Evolutionary conservation across 768 basidiomycete species (phyloP).

Genomic region (Vararia minispora): DNA sequence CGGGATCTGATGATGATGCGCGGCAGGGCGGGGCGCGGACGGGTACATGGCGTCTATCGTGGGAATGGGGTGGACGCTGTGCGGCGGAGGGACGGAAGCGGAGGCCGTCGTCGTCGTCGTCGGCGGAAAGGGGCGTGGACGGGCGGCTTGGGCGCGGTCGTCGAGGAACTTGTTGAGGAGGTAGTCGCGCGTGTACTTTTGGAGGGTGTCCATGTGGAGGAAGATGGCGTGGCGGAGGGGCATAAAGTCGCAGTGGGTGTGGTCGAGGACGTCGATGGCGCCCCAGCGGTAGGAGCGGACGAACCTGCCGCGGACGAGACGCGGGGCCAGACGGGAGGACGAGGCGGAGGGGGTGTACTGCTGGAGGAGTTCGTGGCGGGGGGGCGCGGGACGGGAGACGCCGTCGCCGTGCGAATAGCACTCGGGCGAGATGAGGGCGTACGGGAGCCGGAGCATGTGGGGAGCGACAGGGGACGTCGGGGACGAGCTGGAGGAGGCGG

Average conservation of each 20-base stretch:
- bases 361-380: conserved; percentile 62
- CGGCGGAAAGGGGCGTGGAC: too few relatives aligned
- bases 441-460: conserved; percentile 60
- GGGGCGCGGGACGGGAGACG: conserved; percentile 40
- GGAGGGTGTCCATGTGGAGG: conserved; percentile 85
- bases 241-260: conserved; percentile 71
- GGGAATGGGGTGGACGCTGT: conserved; percentile 8
- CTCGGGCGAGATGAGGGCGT: conserved; percentile 77
- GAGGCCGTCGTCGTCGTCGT: too few relatives aligned
- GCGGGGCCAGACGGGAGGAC: conserved; percentile 25
- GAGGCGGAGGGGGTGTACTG: conserved; percentile 54
- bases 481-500: conserved; percentile 44
- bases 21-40: conserved; percentile 14
- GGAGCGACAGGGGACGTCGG: conserved; percentile 56
- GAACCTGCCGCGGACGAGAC: conserved; percentile 52
- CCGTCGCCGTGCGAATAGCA: conserved; percentile 79
- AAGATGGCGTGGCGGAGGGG: conserved; percentile 70
- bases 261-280: conserved; percentile 67
- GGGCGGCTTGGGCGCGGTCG: too few relatives aligned
- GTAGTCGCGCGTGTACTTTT: conserved; percentile 77
- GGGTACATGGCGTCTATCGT: conserved; percentile 11
- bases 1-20: conserved; percentile 32
- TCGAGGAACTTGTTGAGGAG: conserved; percentile 68
- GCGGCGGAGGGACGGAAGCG: conserved; percentile 24
- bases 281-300: conserved; percentile 78